These are phyloP conservation scores for Debaryomyces maramus DNA, from an alignment of 805 yeast species.

Conservation along the genomic window DNA sequence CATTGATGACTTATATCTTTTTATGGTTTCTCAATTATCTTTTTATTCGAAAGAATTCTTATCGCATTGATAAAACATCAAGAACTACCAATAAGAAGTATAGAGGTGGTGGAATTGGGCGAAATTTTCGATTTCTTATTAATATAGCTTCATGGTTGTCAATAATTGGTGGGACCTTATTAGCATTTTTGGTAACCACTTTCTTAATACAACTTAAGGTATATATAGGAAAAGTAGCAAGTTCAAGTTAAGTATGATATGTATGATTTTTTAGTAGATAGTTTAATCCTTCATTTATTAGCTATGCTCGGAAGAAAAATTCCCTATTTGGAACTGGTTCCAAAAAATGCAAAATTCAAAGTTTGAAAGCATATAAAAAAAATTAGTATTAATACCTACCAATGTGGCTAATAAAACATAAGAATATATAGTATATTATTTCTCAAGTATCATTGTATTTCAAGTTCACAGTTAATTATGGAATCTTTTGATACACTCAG, in stretches of 20 bases:
- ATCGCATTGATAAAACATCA: background rate
- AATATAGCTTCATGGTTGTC: slow-evolving; percentile 2
- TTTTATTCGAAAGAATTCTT: background rate
- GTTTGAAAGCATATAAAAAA: background rate
- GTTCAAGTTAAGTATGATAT: no score
- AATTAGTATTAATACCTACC: no score
- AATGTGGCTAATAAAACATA: no score
- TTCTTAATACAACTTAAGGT: slow-evolving; percentile 1
- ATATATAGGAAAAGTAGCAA: slow-evolving; percentile 3
- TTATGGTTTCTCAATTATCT: background rate
- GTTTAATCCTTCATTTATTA: no score
- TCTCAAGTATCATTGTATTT: no score
- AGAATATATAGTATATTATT: no score
- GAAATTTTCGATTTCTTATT: background rate
- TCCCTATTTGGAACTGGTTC: slow-evolving; percentile 1
- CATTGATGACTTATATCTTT: background rate
- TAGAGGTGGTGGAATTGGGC: background rate
- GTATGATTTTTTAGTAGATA: no score
- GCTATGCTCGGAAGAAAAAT: no score
- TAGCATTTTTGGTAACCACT: slow-evolving; percentile 4
- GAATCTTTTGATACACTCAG: no score
- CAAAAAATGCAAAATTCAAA: background rate
- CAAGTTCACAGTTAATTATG: no score
- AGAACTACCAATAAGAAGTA: background rate
- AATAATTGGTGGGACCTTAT: slow-evolving; percentile 2